A percentile compares a stretch with the other conserved stretches of the same genome.
These are phyloP conservation scores for Leccinum ochraceum DNA, from an alignment of 768 basidiomycete species.

Conservation along the genomic window DNA sequence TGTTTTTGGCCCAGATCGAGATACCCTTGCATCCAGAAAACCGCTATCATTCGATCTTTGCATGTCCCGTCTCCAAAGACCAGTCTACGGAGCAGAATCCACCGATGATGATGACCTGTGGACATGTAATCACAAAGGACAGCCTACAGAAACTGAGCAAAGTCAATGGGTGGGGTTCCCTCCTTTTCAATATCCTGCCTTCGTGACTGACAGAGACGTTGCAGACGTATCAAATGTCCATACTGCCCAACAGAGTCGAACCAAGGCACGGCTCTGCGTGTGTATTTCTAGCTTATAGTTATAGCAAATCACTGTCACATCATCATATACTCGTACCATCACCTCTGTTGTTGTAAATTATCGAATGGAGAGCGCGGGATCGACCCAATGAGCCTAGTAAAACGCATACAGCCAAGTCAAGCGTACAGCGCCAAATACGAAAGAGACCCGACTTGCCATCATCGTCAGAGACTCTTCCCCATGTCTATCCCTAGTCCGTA, in stretches of 20 bases:
- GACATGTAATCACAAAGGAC: slow-evolving; percentile 93
- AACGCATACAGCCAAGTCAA: not conserved
- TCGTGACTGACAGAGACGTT: slow-evolving; percentile 1
- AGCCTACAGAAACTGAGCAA: slow-evolving; percentile 89
- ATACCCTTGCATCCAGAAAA: slow-evolving; percentile 85
- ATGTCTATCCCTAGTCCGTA: slow-evolving; percentile 47
- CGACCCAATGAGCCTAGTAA: slow-evolving; percentile 30
- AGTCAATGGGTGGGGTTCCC: slow-evolving; percentile 61
- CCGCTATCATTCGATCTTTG: slow-evolving; percentile 95
- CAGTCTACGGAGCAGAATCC: slow-evolving; percentile 92
- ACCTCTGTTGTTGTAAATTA: not conserved
- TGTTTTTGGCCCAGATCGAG: slow-evolving; percentile 67
- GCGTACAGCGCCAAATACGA: not conserved
- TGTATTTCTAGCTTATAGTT: slow-evolving; percentile 54
- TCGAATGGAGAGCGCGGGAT: slow-evolving; percentile 14
- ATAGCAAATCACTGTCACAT: not conserved
- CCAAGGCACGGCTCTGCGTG: slow-evolving; percentile 53
- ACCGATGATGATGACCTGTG: slow-evolving; percentile 97
- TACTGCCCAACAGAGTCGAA: slow-evolving; percentile 89
- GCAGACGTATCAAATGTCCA: slow-evolving; percentile 91
- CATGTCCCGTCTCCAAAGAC: slow-evolving; percentile 97
- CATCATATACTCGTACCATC: slow-evolving; percentile 5
- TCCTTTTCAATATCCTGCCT: slow-evolving; percentile 1
- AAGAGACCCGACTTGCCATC: slow-evolving; percentile 41
- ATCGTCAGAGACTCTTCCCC: slow-evolving; percentile 56